Evolutionary conservation across 2,329 filamentous ascomycete species (phyloP).

Genomic region (Colletotrichum simmondsii): DNA sequence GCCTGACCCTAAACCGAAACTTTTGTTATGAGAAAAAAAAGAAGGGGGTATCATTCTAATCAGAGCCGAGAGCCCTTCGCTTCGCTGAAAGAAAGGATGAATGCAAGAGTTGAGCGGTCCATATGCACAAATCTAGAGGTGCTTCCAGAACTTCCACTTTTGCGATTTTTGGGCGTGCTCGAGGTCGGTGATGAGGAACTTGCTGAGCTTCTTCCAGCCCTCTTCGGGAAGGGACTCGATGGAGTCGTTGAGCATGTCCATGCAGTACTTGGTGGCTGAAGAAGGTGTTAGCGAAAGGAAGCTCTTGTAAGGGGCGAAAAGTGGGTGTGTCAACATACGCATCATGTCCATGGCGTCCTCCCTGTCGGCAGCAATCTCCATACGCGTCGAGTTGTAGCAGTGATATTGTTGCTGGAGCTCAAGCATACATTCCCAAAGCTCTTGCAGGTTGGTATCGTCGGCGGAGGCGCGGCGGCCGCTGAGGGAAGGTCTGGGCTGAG

Average conservation of each 20-base stretch:
- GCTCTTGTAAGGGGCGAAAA: no score
- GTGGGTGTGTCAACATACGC: slow-evolving; percentile 16
- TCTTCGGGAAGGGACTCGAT: slow-evolving; percentile 39
- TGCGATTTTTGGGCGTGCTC: slow-evolving; percentile 22
- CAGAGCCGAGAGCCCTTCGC: slow-evolving; percentile 6
- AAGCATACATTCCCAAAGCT: slow-evolving; percentile 35
- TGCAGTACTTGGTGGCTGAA: slow-evolving; percentile 37
- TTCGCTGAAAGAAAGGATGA: slow-evolving; percentile 12
- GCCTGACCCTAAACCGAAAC: neutral
- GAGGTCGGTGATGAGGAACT: slow-evolving; percentile 31
- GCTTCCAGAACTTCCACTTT: slow-evolving; percentile 39
- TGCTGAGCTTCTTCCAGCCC: slow-evolving; percentile 36
- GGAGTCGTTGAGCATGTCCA: slow-evolving; percentile 39
- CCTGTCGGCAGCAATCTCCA: slow-evolving; percentile 35
- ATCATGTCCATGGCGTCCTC: slow-evolving; percentile 34
- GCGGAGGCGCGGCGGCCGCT: slow-evolving; percentile 28
- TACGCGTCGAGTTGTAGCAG: slow-evolving; percentile 37
- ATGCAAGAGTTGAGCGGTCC: neutral
- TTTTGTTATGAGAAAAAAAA: slow-evolving; percentile 8
- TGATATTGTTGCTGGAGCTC: slow-evolving; percentile 34
- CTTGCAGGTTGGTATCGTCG: slow-evolving; percentile 27
- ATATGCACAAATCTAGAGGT: neutral
- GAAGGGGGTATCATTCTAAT: slow-evolving; percentile 33
- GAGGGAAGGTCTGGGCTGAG: slow-evolving; percentile 10
- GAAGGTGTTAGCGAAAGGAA: neutral